Conservation (phyloP, 2,329 filamentous ascomycete genomes). For the Aureobasidium sp. region DNA sequence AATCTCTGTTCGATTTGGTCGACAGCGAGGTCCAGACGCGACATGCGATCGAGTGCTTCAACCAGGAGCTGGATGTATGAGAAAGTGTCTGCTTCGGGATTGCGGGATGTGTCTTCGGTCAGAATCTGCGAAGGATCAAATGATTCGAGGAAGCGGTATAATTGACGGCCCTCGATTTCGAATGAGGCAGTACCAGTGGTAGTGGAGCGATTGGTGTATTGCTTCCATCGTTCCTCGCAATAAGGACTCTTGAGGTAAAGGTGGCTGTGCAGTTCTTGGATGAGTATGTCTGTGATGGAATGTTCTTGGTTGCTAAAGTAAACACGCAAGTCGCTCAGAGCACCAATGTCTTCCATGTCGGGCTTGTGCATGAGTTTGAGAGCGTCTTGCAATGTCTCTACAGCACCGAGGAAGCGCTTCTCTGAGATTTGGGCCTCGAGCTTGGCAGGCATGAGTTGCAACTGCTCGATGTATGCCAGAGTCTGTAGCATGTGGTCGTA, state of each 20-base stretch:
- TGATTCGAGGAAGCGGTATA: conserved; percentile 52
- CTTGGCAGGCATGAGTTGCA: conserved; percentile 83
- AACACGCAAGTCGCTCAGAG: conserved; percentile 73
- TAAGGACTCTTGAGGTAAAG: conserved; percentile 97
- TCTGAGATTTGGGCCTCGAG: conserved; percentile 92
- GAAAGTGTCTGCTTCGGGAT: conserved; percentile 92
- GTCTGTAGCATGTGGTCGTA: conserved; percentile 86
- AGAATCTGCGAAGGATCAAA: conserved; percentile 52
- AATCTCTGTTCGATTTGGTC: conserved; percentile 88
- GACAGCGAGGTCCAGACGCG: conserved; percentile 75
- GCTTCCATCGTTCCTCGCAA: conserved; percentile 92
- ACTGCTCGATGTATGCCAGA: conserved; percentile 64
- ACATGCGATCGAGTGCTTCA: conserved; percentile 84
- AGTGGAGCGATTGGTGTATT: conserved; percentile 54
- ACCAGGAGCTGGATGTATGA: conserved; percentile 83
- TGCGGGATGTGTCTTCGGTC: conserved; percentile 82
- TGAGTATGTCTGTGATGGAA: conserved; percentile 82
- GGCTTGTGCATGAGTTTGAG: conserved; percentile 76
- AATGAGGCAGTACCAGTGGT: conserved; percentile 19
- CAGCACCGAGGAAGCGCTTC: conserved; percentile 87
- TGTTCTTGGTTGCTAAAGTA: conserved; percentile 93
- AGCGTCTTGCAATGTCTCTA: conserved; percentile 84
- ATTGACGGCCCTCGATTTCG: conserved; percentile 45
- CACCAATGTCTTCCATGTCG: conserved; percentile 86
- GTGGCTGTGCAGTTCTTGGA: conserved; percentile 97